These are phyloP conservation scores for Prunus mongolica DNA, from an alignment of 306 rosid species.

Conservation along the genomic window DNA sequence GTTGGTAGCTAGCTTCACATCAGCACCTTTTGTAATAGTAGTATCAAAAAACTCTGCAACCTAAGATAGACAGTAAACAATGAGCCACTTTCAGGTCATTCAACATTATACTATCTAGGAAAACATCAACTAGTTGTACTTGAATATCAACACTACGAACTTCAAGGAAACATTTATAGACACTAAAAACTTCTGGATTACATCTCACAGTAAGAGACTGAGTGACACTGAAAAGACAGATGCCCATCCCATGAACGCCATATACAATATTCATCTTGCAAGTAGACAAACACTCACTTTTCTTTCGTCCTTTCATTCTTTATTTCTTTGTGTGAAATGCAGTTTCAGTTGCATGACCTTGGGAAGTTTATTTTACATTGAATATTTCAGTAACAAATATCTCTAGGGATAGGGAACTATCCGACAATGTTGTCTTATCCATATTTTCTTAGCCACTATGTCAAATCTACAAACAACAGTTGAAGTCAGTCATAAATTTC, in stretches of 20 bases:
- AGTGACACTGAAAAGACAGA: background rate
- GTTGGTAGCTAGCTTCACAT: conserved; percentile 82
- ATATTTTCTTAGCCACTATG: background rate
- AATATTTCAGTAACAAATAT: background rate
- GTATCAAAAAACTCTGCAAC: conserved; percentile 81
- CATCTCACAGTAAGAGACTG: background rate
- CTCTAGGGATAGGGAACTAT: background rate
- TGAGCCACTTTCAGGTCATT: background rate
- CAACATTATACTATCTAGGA: background rate
- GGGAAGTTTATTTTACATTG: background rate
- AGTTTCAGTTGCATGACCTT: background rate
- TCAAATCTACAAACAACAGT: background rate
- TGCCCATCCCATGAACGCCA: background rate
- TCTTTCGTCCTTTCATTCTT: background rate
- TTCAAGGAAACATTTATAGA: background rate
- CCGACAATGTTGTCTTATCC: background rate
- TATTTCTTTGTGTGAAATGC: background rate
- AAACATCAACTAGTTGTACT: background rate
- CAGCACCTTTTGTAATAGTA: conserved; percentile 74
- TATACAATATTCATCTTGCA: background rate
- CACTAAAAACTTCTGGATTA: background rate
- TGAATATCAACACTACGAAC: background rate
- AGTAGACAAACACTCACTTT: background rate
- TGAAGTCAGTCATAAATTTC: background rate
- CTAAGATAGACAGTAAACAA: conserved; percentile 43